These are phyloP conservation scores for Pichia cephalocereana DNA, from an alignment of 805 yeast genomes.

Conservation along the genomic window DNA sequence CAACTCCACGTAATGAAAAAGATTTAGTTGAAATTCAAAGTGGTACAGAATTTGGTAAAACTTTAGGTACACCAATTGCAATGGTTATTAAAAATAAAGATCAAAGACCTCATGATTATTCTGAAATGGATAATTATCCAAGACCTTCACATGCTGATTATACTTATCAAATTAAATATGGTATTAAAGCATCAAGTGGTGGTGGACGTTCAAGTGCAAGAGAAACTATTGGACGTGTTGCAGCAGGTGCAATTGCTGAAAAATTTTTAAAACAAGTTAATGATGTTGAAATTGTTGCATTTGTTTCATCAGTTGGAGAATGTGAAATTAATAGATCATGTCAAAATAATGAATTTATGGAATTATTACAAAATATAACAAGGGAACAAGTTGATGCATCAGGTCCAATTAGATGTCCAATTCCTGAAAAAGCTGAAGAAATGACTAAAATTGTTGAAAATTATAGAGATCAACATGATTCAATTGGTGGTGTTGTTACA, in stretches of 20 bases:
- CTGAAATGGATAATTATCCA: slow-evolving; percentile 91
- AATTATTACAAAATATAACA: slow-evolving; percentile 64
- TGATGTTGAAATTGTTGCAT: slow-evolving; percentile 90
- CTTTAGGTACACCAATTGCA: slow-evolving; percentile 92
- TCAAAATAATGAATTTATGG: slow-evolving; percentile 51
- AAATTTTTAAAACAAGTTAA: slow-evolving; percentile 70
- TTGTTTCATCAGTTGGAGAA: slow-evolving; percentile 87
- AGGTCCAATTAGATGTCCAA: slow-evolving; percentile 95
- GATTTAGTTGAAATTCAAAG: slow-evolving; percentile 89
- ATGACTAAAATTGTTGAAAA: slow-evolving; percentile 86
- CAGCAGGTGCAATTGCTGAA: slow-evolving; percentile 98
- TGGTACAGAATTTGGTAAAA: slow-evolving; percentile 84
- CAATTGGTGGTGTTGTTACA: slow-evolving; percentile 96
- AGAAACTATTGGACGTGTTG: slow-evolving; percentile 97
- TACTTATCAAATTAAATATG: slow-evolving; percentile 86
- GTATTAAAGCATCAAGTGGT: slow-evolving; percentile 88
- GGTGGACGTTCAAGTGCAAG: slow-evolving; percentile 97
- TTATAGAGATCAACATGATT: slow-evolving; percentile 78
- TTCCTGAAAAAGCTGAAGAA: slow-evolving; percentile 51
- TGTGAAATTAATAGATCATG: slow-evolving; percentile 71
- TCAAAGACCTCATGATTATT: slow-evolving; percentile 93
- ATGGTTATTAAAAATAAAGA: slow-evolving; percentile 91
- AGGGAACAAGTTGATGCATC: slow-evolving; percentile 80
- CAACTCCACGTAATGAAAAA: slow-evolving; percentile 95
- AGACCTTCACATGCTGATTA: slow-evolving; percentile 98